Percentiles rank a stretch among this genome's conserved stretches.
These are phyloP conservation scores for Corynespora cassiicola DNA, from an alignment of 2,329 filamentous ascomycete species.

Conservation along the genomic window DNA sequence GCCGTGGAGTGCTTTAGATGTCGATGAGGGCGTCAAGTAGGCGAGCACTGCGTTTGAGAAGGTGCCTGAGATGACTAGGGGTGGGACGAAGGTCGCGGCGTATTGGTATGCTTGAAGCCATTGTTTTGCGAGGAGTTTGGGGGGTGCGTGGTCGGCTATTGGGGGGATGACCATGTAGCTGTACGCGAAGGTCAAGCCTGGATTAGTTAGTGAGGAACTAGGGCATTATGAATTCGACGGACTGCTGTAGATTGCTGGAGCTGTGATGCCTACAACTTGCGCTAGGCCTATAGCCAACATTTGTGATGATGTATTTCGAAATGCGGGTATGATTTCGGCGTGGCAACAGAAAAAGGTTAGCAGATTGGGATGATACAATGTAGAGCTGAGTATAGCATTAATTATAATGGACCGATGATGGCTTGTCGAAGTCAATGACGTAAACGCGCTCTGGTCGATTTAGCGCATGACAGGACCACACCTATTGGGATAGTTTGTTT, in stretches of 20 bases:
- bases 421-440: too few species aligned
- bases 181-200: conserved; percentile 41
- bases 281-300: conserved; percentile 5
- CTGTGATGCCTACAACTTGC: conserved; percentile 27
- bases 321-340: too few species aligned
- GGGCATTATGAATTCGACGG: not conserved
- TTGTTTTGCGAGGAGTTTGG: conserved; percentile 45
- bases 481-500: too few species aligned
- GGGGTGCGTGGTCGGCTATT: conserved; percentile 37
- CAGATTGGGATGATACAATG: too few species aligned
- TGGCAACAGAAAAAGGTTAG: too few species aligned
- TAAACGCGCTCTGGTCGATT: too few species aligned
- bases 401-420: too few species aligned
- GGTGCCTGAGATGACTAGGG: conserved; percentile 42
- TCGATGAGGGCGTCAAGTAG: conserved; percentile 13
- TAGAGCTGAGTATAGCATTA: too few species aligned
- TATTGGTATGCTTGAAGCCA: conserved; percentile 49
- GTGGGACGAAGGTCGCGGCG: conserved; percentile 43
- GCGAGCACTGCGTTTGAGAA: conserved; percentile 40
- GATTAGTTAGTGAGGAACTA: conserved; percentile 2
- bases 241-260: conserved; percentile 34
- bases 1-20: conserved; percentile 25
- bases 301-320: too few species aligned
- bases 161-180: conserved; percentile 45
- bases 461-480: too few species aligned